Base-by-base conservation (phyloP, 345 rosid genomes). In the Populus tremula region DNA sequence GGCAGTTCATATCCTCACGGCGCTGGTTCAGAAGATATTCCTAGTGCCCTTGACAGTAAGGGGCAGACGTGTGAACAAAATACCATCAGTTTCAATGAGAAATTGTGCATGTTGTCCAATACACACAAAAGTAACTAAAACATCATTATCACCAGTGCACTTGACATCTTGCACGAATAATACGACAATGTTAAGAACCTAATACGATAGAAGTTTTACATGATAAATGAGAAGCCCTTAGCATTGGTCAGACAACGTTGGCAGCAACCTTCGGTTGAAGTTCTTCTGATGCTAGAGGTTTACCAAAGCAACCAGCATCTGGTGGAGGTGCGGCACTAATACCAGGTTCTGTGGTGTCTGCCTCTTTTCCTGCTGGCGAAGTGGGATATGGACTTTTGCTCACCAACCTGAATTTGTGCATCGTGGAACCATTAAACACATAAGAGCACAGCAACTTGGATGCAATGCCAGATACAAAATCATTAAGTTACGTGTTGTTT, bases 361-460 rank as follows among this genome's bases (percentile, higher is more conserved):
- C 47, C 81, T 49, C 65, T 84, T 82, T 89, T 4, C 56, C 43
- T 76, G 69, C 84, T 11, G 78, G 50, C 66, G 87, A 73, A 75
- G 79, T 69, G 74, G 94, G 77, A 75, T 95, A 95, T 29, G 99
- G 97, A 70, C 68, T 87, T 88, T 84, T 93, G 90, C 81, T 90
- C 81, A 88, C 90, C 93, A 91, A 77, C 87, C 98, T 94, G 84
- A 77, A 23, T 43, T 45, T 33, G 8, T 18, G 38, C 62, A 29
- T 43, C 41, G 47, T 65, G 62, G 9, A 56, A 56, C 62, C 62
- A 54, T 56, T 56, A n/a, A 56, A 1, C 62, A 21, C 27, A 31
- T 31, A 3, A 12, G n/a, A 59, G 23, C 39, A 62, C 18, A 1
- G 70, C 20, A 10, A 17, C 18, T 38, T 14, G 4, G 18, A 6